Evolutionary conservation across 179 eudicot species (phyloP).

Genomic region (Spergularia azorica): DNA sequence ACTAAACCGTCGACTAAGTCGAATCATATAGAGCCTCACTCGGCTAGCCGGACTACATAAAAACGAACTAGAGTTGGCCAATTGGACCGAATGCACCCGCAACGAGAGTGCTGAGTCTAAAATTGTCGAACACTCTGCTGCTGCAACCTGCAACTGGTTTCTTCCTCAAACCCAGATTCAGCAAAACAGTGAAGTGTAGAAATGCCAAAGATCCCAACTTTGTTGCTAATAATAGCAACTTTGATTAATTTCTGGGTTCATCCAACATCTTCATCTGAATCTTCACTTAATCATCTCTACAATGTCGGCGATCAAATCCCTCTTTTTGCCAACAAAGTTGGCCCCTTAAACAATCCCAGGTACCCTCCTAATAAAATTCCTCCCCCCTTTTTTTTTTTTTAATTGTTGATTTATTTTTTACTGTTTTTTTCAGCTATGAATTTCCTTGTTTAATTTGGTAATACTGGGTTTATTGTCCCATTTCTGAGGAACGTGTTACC

Average conservation of each 20-base stretch:
- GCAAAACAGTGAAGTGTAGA: not conserved
- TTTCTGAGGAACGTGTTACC: not conserved
- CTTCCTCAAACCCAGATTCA: not conserved
- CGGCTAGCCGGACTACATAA: too few species aligned
- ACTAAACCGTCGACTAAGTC: too few species aligned
- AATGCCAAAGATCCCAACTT: slow-evolving; percentile 33
- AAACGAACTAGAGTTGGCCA: too few species aligned
- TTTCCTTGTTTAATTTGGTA: not conserved
- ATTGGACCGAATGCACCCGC: too few species aligned
- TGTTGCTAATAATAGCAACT: slow-evolving; percentile 4
- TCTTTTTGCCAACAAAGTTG: slow-evolving; percentile 64
- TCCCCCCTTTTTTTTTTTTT: too few species aligned
- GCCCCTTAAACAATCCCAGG: slow-evolving; percentile 92
- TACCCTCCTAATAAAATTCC: too few species aligned
- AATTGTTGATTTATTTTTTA: too few species aligned
- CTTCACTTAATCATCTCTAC: slow-evolving; percentile 42
- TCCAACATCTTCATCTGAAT: slow-evolving; percentile 16
- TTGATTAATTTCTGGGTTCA: slow-evolving; percentile 24
- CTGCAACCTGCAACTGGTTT: not conserved
- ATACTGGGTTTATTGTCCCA: not conserved
- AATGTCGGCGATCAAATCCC: slow-evolving; percentile 77
- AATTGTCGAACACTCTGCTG: too few species aligned
- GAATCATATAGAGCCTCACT: too few species aligned
- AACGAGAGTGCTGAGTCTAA: too few species aligned
- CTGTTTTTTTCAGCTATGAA: not conserved